Conservation (phyloP, 2,329 filamentous ascomycete species). For the Hymenoscyphus linearis region DNA sequence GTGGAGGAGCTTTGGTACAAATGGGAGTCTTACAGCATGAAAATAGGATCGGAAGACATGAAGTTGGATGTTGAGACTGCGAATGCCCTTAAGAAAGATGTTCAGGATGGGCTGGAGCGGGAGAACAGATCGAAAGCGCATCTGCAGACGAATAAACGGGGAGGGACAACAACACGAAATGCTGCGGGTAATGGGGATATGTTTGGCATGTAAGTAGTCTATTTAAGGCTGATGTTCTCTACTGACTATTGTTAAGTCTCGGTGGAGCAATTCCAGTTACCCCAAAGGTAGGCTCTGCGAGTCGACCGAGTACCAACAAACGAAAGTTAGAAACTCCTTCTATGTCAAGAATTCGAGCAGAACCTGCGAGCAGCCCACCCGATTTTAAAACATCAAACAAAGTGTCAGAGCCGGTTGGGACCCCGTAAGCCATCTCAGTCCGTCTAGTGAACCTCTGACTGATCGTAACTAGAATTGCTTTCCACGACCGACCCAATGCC, state of each 20-base stretch:
- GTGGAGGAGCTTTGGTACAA: slow-evolving; percentile 92
- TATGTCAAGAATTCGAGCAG: slow-evolving; percentile 41
- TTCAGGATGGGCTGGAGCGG: slow-evolving; percentile 79
- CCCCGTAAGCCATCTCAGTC: slow-evolving; percentile 18
- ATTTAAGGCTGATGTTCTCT: neutral
- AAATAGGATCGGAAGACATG: slow-evolving; percentile 79
- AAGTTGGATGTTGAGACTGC: slow-evolving; percentile 65
- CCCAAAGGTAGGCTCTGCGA: slow-evolving; percentile 31
- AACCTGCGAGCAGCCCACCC: slow-evolving; percentile 41
- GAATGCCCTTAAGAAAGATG: slow-evolving; percentile 75
- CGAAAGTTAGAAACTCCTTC: slow-evolving; percentile 43
- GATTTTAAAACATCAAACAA: slow-evolving; percentile 38
- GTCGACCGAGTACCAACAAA: slow-evolving; percentile 18
- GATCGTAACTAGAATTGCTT: slow-evolving; percentile 50
- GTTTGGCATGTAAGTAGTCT: slow-evolving; percentile 65
- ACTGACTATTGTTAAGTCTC: slow-evolving; percentile 41
- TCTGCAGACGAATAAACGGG: slow-evolving; percentile 58
- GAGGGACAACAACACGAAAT: slow-evolving; percentile 57
- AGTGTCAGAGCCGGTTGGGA: slow-evolving; percentile 18
- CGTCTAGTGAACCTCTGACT: neutral
- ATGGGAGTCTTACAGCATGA: slow-evolving; percentile 97
- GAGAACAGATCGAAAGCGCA: slow-evolving; percentile 64
- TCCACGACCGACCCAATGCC: slow-evolving; percentile 70
- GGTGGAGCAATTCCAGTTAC: slow-evolving; percentile 66
- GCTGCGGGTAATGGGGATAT: slow-evolving; percentile 57